Evolutionary conservation across 2,329 filamentous ascomycete species (phyloP), one percentile per base, ranked within the genome.

Genomic region (Scolecobasidium constrictum): DNA sequence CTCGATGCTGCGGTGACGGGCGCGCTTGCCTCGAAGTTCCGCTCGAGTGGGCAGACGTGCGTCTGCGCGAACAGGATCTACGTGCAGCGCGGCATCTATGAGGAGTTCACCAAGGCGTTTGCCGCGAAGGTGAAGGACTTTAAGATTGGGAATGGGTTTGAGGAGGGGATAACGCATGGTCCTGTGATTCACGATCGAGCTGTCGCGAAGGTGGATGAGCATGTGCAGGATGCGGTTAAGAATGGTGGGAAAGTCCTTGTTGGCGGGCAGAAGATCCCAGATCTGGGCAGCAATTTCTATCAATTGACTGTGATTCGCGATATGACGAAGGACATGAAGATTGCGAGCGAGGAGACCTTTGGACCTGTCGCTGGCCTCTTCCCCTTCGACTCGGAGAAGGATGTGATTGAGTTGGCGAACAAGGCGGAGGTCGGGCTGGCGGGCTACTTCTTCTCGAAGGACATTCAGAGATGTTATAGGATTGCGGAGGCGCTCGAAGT

Each of bases 31-130:
- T 88, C 78, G 55, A 98, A 96, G 63, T 96, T 96, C 77, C 83
- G 92, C 43, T 86, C 82, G 28, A 93, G 86, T 0, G 92, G 92
- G 26, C 92, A 98, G 70, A 96, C 92, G 0, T 98, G 92, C 61
- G 88, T 96, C 4, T 71, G 69, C 49, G 70, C 70, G 19, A 93
- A 93, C 67, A 73, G 86, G 21, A 76, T 93, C 50, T 90, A 83
- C 60, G 74, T 93, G 6, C 86, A 93, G 60, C 68, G 71, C 26
- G 81, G 77, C 46, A 75, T 93, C 59, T 87, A 92, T 64, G 82
- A 90, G 53, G 67, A 72, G 28, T 93, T 93, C 52, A 74, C 77
- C 4, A 53, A 68, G 36, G 78, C 75, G 40, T 78, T 92, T 50
- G 75, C 79, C 20, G 79, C 77, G 47, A 82, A 83, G 57, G 84